A percentile compares a stretch with the other conserved stretches of the same genome.
phyloP scores from a whole-genome alignment of 768 basidiomycete species.

The Hortiboletus flavorubellus region DNA sequence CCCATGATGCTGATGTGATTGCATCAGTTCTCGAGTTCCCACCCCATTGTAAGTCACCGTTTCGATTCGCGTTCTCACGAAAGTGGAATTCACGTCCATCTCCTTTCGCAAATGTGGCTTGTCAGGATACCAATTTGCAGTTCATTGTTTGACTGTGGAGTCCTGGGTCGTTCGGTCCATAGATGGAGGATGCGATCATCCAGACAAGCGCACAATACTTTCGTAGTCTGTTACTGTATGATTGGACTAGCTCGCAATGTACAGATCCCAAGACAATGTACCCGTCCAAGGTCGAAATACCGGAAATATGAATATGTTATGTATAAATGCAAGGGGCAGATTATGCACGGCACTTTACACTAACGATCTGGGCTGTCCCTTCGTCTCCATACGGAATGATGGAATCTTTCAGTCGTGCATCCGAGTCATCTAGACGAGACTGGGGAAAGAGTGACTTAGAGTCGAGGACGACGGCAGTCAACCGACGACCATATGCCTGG shows the following conservation, averaged over 20 bases:
- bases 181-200: background rate
- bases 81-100: background rate
- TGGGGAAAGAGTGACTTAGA: constrained; percentile 16
- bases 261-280: background rate
- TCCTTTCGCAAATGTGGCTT: background rate
- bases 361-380: constrained; percentile 46
- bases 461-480: constrained; percentile 69
- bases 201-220: background rate
- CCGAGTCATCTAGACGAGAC: constrained; percentile 13
- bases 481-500: constrained; percentile 54
- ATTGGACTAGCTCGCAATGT: background rate
- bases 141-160: constrained; percentile 25
- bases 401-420: constrained; percentile 19
- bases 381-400: constrained; percentile 56
- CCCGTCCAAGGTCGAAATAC: background rate
- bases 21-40: constrained; percentile 39
- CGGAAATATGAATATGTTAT: background rate
- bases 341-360: constrained; percentile 43
- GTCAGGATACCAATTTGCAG: constrained; percentile 29
- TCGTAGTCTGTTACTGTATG: background rate
- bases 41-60: constrained; percentile 38
- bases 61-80: background rate
- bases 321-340: background rate
- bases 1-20: constrained; percentile 6
- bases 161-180: too few relatives aligned